Base-by-base conservation (phyloP, 345 rosid genomes). In the Melaleuca quinquenervia region DNA sequence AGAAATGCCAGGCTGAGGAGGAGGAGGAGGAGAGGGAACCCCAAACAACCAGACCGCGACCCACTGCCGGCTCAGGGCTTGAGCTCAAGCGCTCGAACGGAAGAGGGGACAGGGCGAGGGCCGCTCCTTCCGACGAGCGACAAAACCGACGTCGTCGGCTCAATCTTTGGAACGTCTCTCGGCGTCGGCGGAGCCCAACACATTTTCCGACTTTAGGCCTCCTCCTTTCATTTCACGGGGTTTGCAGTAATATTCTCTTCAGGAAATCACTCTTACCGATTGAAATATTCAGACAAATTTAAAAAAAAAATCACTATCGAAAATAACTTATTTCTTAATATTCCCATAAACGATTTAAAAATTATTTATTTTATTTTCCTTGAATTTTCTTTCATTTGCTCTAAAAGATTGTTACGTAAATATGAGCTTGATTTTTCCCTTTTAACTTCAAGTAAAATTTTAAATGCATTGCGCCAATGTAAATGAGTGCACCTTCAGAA, bases 181-280 rank as follows among this genome's bases (percentile, higher is more conserved):
- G 18, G 36, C 70, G 70, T n/a, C n/a, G n/a, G n/a, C n/a, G 70
- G 4, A 13, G 13, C 32, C 36, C 0, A 16, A n/a, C 2, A n/a
- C 32, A 27, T 0, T 1, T 58, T 58, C 41, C 41, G 3, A 41
- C 41, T 41, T 41, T 41, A 41, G 41, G 41, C 41, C 41, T 41
- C 41, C 41, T 41, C 41, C 41, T 4, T 58, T 15, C 16, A 58
- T 27, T 29, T 58, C n/a, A 8, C 70, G 70, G 5, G 12, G 5
- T 6, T 58, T 12, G 1, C 4, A 24, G 4, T 8, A 0, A 9
- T 56, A 24, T 56, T 0, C 2, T 10, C 6, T 55, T 55, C 1
- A 56, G n/a, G 10, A 56, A 11, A 26, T 56, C 6, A 14, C 8
- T 56, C 5, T 5, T 11, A 56, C 3, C 32, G n/a, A 58, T 58